Evolutionary conservation across 805 yeast genomes (phyloP).

Genomic region (Candida koratica): DNA sequence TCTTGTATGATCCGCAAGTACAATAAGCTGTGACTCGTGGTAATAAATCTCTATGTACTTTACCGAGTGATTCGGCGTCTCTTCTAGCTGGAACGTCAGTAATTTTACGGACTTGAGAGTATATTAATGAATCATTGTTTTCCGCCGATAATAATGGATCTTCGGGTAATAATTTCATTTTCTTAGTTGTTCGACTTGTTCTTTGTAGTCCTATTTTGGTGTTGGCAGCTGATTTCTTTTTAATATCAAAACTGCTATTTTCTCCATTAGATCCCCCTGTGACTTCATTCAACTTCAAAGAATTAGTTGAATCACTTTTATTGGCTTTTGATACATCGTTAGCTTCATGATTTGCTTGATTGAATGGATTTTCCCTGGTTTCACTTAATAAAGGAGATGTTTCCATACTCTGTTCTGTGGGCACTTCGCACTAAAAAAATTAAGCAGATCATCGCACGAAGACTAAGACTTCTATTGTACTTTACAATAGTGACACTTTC

Average conservation of each 20-base stretch:
- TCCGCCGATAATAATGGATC: conserved; percentile 21
- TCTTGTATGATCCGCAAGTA: conserved; percentile 86
- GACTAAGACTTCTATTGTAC: no score
- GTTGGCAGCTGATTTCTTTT: conserved; percentile 6
- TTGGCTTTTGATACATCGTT: neutral
- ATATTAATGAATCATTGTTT: conserved; percentile 41
- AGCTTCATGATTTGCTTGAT: neutral
- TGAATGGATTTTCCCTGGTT: conserved; percentile 16
- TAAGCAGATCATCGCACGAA: no score
- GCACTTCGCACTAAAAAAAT: neutral
- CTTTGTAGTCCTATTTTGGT: conserved; percentile 65
- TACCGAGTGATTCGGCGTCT: conserved; percentile 92
- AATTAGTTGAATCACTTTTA: neutral
- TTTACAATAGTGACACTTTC: no score
- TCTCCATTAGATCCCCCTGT: conserved; percentile 1
- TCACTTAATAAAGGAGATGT: conserved; percentile 8
- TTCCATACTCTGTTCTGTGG: conserved; percentile 1
- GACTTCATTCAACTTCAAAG: neutral
- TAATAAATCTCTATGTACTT: conserved; percentile 73
- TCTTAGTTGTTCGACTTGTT: conserved; percentile 69
- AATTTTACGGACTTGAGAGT: conserved; percentile 79
- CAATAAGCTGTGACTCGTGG: conserved; percentile 97
- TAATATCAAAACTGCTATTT: conserved; percentile 1
- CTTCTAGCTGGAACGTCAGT: conserved; percentile 85
- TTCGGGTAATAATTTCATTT: conserved; percentile 62